phyloP scores from a whole-genome alignment of 768 basidiomycete genomes.

The Phallus indusiatus region DNA sequence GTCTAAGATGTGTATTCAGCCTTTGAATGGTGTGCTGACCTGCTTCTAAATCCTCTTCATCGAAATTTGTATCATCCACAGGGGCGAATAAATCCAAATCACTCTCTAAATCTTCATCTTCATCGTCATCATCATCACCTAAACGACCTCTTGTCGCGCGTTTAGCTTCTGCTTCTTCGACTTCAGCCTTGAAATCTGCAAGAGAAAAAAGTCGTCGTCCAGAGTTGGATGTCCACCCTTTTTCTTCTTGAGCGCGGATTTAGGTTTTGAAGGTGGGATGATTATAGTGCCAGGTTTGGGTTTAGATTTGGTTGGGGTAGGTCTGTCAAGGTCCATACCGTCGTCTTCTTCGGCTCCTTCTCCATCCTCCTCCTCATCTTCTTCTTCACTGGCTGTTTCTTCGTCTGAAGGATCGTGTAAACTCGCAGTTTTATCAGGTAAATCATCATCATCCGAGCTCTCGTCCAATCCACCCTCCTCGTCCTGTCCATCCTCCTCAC shows the following conservation, averaged over 20 bases:
- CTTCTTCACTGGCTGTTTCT: constrained; percentile 23
- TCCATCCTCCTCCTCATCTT: constrained; percentile 21
- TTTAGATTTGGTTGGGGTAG: constrained; percentile 15
- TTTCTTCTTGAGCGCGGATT: constrained; percentile 12
- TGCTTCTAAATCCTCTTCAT: constrained; percentile 38
- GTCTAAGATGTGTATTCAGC: neutral
- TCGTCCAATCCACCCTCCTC: constrained; percentile 10
- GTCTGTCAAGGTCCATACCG: constrained; percentile 22
- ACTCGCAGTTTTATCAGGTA: constrained; percentile 11
- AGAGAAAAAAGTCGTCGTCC: constrained; percentile 91
- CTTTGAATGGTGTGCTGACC: constrained; percentile 11
- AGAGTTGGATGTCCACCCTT: constrained; percentile 37
- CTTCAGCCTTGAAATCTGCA: constrained; percentile 77
- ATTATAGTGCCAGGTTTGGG: neutral
- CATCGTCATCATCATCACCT: constrained; percentile 38
- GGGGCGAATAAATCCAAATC: constrained; percentile 58
- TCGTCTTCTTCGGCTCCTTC: constrained; percentile 23
- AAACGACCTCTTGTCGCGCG: constrained; percentile 52
- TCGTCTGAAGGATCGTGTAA: constrained; percentile 13
- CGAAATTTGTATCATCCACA: constrained; percentile 35
- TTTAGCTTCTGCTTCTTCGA: constrained; percentile 65
- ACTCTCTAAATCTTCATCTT: constrained; percentile 37
- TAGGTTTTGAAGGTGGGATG: constrained; percentile 16
- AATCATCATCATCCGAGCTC: neutral
- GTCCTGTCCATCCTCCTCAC: constrained; percentile 20